These are phyloP conservation scores for Capsicum baccatum DNA, from an alignment of 257 asterid genomes.

Conservation along the genomic window DNA sequence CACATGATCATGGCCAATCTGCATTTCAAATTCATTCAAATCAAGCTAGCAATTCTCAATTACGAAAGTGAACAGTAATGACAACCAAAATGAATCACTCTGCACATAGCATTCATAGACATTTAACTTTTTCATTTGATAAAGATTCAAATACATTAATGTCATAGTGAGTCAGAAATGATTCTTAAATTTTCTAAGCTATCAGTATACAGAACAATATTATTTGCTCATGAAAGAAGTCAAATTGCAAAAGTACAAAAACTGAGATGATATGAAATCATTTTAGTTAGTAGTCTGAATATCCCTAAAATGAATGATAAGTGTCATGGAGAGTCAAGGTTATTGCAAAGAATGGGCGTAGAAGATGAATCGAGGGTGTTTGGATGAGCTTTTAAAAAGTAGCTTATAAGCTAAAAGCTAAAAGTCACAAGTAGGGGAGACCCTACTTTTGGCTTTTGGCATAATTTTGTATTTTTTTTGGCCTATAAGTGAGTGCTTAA, in stretches of 20 bases:
- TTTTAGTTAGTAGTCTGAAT: not conserved
- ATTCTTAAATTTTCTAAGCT: conserved; percentile 1
- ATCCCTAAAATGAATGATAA: not conserved
- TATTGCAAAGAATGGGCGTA: not conserved
- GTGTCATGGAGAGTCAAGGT: not conserved
- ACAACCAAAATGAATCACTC: not conserved
- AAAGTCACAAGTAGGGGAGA: no score
- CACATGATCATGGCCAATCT: not conserved
- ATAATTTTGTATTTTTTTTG: no score
- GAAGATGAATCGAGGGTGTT: not conserved
- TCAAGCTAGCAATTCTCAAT: conserved; percentile 4
- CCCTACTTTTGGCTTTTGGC: no score
- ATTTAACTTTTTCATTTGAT: not conserved
- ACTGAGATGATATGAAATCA: not conserved
- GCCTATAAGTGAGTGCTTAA: no score
- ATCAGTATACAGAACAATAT: not conserved
- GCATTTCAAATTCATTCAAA: conserved; percentile 1
- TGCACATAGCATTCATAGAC: not conserved
- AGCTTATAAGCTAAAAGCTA: no score
- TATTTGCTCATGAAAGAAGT: not conserved
- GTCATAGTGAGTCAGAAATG: not conserved
- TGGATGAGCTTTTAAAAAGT: no score
- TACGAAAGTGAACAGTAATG: not conserved
- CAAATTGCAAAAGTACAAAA: not conserved
- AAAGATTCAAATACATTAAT: not conserved